These are phyloP conservation scores for Cicer yamashitae DNA, from an alignment of 306 rosid genomes.

Conservation along the genomic window DNA sequence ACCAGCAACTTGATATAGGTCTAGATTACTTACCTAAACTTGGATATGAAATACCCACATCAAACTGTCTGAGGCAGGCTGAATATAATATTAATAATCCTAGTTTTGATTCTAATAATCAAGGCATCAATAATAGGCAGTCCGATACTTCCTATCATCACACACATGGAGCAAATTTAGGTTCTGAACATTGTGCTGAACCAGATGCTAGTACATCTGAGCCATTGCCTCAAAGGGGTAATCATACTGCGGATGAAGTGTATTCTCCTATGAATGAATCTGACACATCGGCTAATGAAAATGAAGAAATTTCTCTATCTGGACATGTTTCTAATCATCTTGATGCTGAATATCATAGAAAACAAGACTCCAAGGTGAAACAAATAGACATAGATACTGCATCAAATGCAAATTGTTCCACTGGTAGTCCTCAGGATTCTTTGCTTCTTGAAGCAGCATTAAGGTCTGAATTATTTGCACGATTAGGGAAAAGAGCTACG, in stretches of 20 bases:
- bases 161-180: conserved; percentile 57
- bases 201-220: conserved; percentile 85
- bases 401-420: conserved; percentile 45
- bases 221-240: conserved; percentile 62
- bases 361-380: conserved; percentile 46
- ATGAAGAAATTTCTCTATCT: conserved; percentile 66
- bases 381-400: conserved; percentile 48
- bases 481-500: conserved; percentile 57
- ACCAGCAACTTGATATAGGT: conserved; percentile 61
- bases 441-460: conserved; percentile 84
- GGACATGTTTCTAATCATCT: conserved; percentile 57
- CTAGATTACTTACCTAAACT: conserved; percentile 62
- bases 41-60: conserved; percentile 55
- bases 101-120: conserved; percentile 60
- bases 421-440: conserved; percentile 62
- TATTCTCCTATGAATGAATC: conserved; percentile 70
- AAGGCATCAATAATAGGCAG: conserved; percentile 50
- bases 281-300: conserved; percentile 73
- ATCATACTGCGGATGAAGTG: conserved; percentile 59
- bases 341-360: conserved; percentile 45
- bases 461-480: conserved; percentile 83
- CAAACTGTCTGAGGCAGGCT: conserved; percentile 67
- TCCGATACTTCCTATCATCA: conserved; percentile 51
- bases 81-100: conserved; percentile 57
- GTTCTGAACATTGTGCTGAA: conserved; percentile 73